Percentiles rank a stretch among this genome's conserved stretches.
These are phyloP conservation scores for Bruguiera parviflora DNA, from an alignment of 345 rosid genomes.

Conservation along the genomic window DNA sequence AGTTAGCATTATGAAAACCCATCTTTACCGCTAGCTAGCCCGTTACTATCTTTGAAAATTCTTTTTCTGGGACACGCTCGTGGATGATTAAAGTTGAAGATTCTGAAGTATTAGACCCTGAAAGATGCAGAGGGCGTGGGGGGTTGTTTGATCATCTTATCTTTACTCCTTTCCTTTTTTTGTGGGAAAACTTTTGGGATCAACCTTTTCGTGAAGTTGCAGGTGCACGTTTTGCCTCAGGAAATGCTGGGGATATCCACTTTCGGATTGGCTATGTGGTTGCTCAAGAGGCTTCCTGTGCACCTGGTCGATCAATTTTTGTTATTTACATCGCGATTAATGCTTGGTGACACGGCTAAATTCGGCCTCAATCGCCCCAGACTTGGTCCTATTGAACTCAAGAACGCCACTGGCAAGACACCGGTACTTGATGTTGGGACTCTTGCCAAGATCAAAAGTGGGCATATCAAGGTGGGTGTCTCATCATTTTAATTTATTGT, in stretches of 20 bases:
- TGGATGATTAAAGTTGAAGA: background rate
- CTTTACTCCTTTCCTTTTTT: background rate
- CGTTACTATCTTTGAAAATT: background rate
- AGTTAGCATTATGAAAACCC: slow-evolving; percentile 12
- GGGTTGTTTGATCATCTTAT: background rate
- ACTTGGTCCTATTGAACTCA: slow-evolving; percentile 74
- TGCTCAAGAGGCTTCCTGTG: slow-evolving; percentile 76
- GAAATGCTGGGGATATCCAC: slow-evolving; percentile 82
- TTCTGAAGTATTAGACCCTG: background rate
- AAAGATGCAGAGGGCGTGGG: background rate
- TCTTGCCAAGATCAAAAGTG: slow-evolving; percentile 60
- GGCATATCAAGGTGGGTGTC: slow-evolving; percentile 54
- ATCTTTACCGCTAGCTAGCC: background rate
- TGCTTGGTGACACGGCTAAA: slow-evolving; percentile 61
- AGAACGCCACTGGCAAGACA: slow-evolving; percentile 63
- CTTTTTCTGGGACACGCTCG: background rate
- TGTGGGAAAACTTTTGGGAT: slow-evolving; percentile 5
- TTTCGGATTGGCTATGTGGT: slow-evolving; percentile 65
- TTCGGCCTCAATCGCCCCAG: slow-evolving; percentile 64
- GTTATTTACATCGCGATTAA: slow-evolving; percentile 46
- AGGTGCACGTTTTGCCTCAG: slow-evolving; percentile 94
- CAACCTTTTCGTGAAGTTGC: slow-evolving; percentile 18
- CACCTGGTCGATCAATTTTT: slow-evolving; percentile 59
- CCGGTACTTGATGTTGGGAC: slow-evolving; percentile 88
- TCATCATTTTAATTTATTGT: background rate